A percentile compares a stretch with the other conserved stretches of the same genome.
These are phyloP conservation scores for Osmanthus fragrans DNA, from an alignment of 257 asterid genomes.

Conservation along the genomic window DNA sequence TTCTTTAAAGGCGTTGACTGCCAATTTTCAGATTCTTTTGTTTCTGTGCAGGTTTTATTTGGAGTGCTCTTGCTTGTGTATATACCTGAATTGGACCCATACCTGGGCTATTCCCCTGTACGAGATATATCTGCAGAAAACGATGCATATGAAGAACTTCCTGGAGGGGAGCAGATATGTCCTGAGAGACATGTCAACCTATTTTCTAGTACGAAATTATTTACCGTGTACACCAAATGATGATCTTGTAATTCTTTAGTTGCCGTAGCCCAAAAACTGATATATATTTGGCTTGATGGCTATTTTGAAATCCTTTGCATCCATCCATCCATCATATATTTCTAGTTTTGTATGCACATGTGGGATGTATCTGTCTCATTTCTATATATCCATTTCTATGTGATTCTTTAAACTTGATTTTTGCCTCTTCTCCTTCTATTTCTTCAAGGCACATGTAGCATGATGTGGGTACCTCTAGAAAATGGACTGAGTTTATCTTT, in stretches of 20 bases:
- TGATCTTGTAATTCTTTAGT: slow-evolving; percentile 9
- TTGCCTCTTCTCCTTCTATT: neutral
- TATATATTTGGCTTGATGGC: slow-evolving; percentile 2
- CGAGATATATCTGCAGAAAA: slow-evolving; percentile 55
- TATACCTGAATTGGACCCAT: slow-evolving; percentile 82
- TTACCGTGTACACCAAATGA: slow-evolving; percentile 17
- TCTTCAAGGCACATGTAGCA: neutral
- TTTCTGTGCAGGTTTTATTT: slow-evolving; percentile 64
- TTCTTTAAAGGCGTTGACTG: neutral
- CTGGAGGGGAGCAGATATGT: slow-evolving; percentile 82
- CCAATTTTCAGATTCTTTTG: slow-evolving; percentile 22
- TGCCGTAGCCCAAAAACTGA: neutral
- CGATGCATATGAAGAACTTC: slow-evolving; percentile 77
- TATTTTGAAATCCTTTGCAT: slow-evolving; percentile 3
- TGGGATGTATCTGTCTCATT: neutral
- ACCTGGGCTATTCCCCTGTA: slow-evolving; percentile 77
- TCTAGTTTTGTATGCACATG: neutral
- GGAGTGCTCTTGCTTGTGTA: slow-evolving; percentile 76
- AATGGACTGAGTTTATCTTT: neutral
- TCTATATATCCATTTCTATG: slow-evolving; percentile 14
- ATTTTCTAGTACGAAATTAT: slow-evolving; percentile 62
- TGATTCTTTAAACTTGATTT: neutral
- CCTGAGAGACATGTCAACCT: slow-evolving; percentile 86
- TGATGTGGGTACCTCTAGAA: slow-evolving; percentile 2
- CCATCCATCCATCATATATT: neutral